Percentiles rank a stretch among this genome's conserved stretches.
Evolutionary conservation across 352 stramenopile species (phyloP).

Genomic region (Phytophthora ohioensis): DNA sequence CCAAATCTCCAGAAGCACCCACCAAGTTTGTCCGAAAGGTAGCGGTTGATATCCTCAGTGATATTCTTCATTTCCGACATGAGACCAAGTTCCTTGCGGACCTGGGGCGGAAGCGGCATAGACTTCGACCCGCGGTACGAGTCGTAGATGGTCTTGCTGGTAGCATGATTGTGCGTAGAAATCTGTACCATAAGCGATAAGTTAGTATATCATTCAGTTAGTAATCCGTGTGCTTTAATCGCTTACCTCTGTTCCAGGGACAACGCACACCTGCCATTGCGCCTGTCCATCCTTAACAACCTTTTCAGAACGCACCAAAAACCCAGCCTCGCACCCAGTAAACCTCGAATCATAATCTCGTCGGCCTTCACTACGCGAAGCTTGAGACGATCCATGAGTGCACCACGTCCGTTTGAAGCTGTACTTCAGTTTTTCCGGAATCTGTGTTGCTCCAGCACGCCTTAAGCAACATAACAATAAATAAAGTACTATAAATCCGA

Average conservation of each 20-base stretch:
- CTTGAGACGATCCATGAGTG: neutral
- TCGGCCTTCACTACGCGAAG: slow-evolving; percentile 2
- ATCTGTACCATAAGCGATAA: neutral
- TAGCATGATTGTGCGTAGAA: neutral
- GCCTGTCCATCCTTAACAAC: neutral
- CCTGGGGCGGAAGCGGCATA: no score
- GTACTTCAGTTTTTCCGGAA: neutral
- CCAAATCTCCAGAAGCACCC: slow-evolving; percentile 5
- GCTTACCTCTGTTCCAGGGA: neutral
- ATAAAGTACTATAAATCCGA: neutral
- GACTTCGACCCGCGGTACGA: neutral
- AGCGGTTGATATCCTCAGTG: no score
- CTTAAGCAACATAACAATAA: slow-evolving; percentile 6
- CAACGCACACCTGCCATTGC: neutral
- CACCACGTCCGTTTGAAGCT: slow-evolving; percentile 7
- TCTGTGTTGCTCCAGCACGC: neutral
- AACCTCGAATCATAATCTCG: slow-evolving; percentile 1
- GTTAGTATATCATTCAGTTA: neutral
- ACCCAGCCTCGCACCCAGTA: slow-evolving; percentile 2
- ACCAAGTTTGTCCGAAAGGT: slow-evolving; percentile 12
- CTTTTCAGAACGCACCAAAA: neutral
- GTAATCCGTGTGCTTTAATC: neutral
- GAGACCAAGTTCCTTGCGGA: no score
- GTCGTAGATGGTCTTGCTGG: neutral
- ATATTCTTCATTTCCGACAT: no score